Evolutionary conservation across 139 green algal genomes (phyloP).

Genomic region (Micractinium conductrix): DNA sequence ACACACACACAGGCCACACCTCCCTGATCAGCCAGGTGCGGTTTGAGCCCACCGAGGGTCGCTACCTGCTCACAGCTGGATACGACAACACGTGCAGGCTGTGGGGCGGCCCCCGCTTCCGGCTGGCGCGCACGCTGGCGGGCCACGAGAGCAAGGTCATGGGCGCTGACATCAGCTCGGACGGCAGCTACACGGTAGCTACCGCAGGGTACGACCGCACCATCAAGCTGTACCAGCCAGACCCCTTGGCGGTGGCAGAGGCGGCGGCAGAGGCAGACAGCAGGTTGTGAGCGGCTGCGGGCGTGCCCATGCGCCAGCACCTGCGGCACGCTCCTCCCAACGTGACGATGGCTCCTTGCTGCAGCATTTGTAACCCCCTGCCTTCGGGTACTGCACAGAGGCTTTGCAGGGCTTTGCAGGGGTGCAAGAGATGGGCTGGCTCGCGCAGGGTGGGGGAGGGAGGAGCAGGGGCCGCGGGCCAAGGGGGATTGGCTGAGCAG

Average conservation of each 20-base stretch:
- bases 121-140: constrained; percentile 76
- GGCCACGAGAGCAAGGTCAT: constrained; percentile 97
- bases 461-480: too few species aligned
- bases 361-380: too few species aligned
- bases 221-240: constrained; percentile 78
- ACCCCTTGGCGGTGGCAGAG: neutral
- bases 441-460: too few species aligned
- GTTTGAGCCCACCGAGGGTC: constrained; percentile 76
- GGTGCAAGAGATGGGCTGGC: too few species aligned
- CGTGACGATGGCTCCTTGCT: too few species aligned
- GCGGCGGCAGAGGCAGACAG: neutral
- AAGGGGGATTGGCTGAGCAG: too few species aligned
- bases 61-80: constrained; percentile 79
- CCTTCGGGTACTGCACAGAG: too few species aligned
- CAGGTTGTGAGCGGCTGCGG: too few species aligned
- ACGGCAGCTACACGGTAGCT: constrained; percentile 57
- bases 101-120: constrained; percentile 61
- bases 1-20: constrained; percentile 53
- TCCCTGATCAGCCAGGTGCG: constrained; percentile 77
- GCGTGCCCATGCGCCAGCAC: too few species aligned
- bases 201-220: constrained; percentile 85
- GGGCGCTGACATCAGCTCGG: constrained; percentile 75
- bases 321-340: too few species aligned
- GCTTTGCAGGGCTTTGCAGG: too few species aligned
- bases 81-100: constrained; percentile 81